Evolutionary conservation across 2,329 filamentous ascomycete species (phyloP), one percentile per base, ranked within the genome.

Genomic region (Didymella lethalis): DNA sequence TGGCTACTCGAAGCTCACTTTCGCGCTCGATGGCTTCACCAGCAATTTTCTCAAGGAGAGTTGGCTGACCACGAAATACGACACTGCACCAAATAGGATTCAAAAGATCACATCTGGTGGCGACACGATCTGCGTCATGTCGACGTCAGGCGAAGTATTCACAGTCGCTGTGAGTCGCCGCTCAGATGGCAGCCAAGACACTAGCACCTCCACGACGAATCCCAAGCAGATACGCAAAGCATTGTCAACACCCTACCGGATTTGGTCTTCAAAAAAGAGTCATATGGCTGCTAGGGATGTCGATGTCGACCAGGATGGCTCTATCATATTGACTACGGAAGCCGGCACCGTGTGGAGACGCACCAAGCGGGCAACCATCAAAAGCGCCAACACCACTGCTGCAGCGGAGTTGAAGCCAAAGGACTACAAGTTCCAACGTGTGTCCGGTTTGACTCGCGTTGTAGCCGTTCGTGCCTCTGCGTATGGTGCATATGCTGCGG

Each of bases 281-380:
- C 86, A 88, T 56, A 89, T 90, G 87, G 93, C 93, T 3, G 93
- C 92, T 29, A 86, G 86, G 52, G 97, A 97, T 59, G 92, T 96
- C 2, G 90, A 88, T 61, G 89, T 98, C 3, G 92, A 93, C 36
- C 93, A 97, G 73, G 90, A 98, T 75, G 95, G 93, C 2, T 96
- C 93, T 0, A 92, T 99, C 64, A 96, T 99, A 54, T 88, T 99
- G 62, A 94, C 92, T 64, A 99, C 95, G 0, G 86, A 93, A 59
- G 94, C 93, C 41, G 95, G 95, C 2, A 94, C 92, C 47, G 94
- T 97, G 0, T 99, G 94, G 94, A 89, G 89, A 66, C 89, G 94
- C 58, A 88, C 95, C 50, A 92, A 92, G 71, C 86, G 95, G 61
- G 84, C 86, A 26, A 96, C 94, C 64, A 88, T 90, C 48, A 96